These are phyloP conservation scores for Magnaporthales sp. DNA, from an alignment of 2,329 filamentous ascomycete genomes.

Conservation along the genomic window DNA sequence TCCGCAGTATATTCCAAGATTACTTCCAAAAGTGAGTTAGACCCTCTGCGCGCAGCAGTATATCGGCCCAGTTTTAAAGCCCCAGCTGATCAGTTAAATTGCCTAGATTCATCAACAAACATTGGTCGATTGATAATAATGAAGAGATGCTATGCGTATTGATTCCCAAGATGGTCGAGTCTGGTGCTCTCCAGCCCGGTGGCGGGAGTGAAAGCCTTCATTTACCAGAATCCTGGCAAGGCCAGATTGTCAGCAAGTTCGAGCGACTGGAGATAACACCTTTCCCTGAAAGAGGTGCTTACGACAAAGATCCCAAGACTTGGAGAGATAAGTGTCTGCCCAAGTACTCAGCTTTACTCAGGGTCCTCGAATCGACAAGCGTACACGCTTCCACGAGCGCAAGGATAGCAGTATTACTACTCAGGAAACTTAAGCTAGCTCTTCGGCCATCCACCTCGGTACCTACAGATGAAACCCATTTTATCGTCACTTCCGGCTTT, in stretches of 20 bases:
- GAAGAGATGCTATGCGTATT: conserved; percentile 63
- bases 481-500: conserved; percentile 69
- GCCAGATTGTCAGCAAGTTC: conserved; percentile 63
- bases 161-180: conserved; percentile 54
- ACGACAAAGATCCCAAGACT: conserved; percentile 51
- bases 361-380: conserved; percentile 50
- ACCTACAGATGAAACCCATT: conserved; percentile 54
- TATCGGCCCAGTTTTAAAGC: background rate
- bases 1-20: conserved; percentile 68
- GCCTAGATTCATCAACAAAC: conserved; percentile 60
- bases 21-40: conserved; percentile 56
- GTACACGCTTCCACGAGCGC: conserved; percentile 60
- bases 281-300: conserved; percentile 54
- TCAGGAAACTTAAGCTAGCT: conserved; percentile 57
- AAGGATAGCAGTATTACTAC: conserved; percentile 55
- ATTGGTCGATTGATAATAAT: conserved; percentile 60
- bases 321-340: conserved; percentile 57
- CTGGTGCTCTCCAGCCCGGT: conserved; percentile 42
- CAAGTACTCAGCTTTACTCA: conserved; percentile 59
- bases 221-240: conserved; percentile 62
- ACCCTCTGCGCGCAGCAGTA: background rate
- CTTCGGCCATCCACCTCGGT: conserved; percentile 49
- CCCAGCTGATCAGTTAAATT: conserved; percentile 9
- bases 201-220: conserved; percentile 40
- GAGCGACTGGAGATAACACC: conserved; percentile 54